These are phyloP conservation scores for Annulohypoxylon maeteangense DNA, from an alignment of 495 filamentous ascomycete genomes.

Conservation along the genomic window DNA sequence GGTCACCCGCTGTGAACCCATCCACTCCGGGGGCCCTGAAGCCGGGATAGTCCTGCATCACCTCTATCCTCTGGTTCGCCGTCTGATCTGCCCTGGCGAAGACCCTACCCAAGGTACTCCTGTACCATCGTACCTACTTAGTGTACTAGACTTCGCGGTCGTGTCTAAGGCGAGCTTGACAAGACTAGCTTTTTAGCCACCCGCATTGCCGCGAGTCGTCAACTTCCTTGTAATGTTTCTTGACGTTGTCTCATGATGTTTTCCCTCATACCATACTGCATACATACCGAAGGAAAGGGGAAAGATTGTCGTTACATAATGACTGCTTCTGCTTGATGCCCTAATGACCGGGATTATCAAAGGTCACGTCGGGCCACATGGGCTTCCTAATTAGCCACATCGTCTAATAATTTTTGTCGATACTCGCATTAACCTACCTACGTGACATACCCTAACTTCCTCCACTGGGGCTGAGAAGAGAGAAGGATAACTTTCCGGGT, in stretches of 20 bases:
- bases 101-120: conserved; percentile 33
- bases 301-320: conserved; percentile 54
- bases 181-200: conserved; percentile 46
- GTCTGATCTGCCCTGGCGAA: conserved; percentile 37
- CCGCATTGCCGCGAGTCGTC: conserved; percentile 44
- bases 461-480: conserved; percentile 30
- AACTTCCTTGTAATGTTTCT: conserved; percentile 46
- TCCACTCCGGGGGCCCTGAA: conserved; percentile 30
- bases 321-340: conserved; percentile 46
- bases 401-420: conserved; percentile 49
- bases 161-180: conserved; percentile 41
- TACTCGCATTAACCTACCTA: conserved; percentile 38
- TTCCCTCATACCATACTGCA: conserved; percentile 50
- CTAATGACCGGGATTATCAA: conserved; percentile 50
- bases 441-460: conserved; percentile 40
- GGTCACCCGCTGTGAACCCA: conserved; percentile 43
- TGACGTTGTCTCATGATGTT: conserved; percentile 49
- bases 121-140: conserved; percentile 38
- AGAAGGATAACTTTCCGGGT: conserved; percentile 29
- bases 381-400: conserved; percentile 52
- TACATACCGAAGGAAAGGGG: conserved; percentile 47
- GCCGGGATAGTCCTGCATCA: conserved; percentile 45
- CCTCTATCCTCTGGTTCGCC: conserved; percentile 41
- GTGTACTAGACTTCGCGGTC: conserved; percentile 43
- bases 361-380: conserved; percentile 52